A percentile compares a stretch with the other conserved stretches of the same genome.
Conservation (phyloP, 1,284 basidiomycete genomes). For the Sphaerobolus stellatus region DNA sequence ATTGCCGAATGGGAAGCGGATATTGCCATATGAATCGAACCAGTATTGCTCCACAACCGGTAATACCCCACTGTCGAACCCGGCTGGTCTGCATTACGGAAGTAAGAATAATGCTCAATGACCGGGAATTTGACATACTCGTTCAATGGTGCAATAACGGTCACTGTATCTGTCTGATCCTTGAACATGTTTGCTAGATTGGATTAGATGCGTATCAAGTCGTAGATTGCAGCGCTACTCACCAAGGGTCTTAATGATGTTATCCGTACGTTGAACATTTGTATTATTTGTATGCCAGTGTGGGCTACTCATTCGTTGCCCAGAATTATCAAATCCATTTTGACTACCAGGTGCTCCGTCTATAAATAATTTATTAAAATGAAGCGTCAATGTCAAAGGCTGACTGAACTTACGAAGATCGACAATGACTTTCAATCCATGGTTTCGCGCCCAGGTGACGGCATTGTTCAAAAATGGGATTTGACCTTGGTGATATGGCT, state of each 20-base stretch:
- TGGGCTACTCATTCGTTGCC: constrained; percentile 61
- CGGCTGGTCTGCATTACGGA: constrained; percentile 64
- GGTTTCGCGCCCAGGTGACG: constrained; percentile 72
- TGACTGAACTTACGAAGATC: constrained; percentile 44
- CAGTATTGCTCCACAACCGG: constrained; percentile 67
- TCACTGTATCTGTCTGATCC: constrained; percentile 54
- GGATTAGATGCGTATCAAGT: background rate
- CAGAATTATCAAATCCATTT: constrained; percentile 89
- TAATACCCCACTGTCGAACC: constrained; percentile 61
- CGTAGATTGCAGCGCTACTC: background rate
- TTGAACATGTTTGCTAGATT: constrained; percentile 53
- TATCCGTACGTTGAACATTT: constrained; percentile 70
- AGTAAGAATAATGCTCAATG: constrained; percentile 3
- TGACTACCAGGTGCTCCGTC: constrained; percentile 86
- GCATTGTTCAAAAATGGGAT: constrained; percentile 71
- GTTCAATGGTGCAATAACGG: constrained; percentile 74
- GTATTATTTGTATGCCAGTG: constrained; percentile 68
- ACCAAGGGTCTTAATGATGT: constrained; percentile 61
- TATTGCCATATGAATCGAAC: constrained; percentile 70
- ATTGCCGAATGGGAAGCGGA: constrained; percentile 64
- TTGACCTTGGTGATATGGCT: constrained; percentile 85
- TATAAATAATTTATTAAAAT: constrained; percentile 22
- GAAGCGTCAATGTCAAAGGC: background rate
- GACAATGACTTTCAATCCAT: constrained; percentile 79
- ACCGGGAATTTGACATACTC: constrained; percentile 55